These are phyloP conservation scores for Sclerotinia borealis DNA, from an alignment of 2,329 filamentous ascomycete genomes.

Conservation along the genomic window DNA sequence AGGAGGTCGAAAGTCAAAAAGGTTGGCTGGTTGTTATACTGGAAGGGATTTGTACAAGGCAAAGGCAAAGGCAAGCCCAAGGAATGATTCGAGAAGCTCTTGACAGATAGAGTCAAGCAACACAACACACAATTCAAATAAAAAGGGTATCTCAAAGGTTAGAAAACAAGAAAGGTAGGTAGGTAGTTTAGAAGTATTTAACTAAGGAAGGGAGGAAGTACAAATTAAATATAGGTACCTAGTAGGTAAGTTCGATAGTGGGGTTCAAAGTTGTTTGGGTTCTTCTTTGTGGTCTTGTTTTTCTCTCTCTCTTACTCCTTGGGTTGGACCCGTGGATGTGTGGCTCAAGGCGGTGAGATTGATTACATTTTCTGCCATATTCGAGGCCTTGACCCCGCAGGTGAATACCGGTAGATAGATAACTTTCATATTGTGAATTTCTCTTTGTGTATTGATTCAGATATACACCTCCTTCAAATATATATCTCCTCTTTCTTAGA, in stretches of 20 bases:
- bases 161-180: neutral
- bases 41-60: too few relatives aligned
- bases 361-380: neutral
- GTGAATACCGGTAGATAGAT: too few relatives aligned
- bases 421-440: too few relatives aligned
- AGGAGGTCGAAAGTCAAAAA: too few relatives aligned
- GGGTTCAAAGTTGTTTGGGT: neutral
- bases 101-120: neutral
- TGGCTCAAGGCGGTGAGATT: neutral
- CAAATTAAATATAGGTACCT: too few relatives aligned
- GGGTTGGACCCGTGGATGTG: neutral
- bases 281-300: neutral
- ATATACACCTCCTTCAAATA: too few relatives aligned
- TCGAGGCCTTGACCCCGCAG: neutral
- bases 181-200: neutral
- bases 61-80: too few relatives aligned
- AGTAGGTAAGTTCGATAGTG: neutral
- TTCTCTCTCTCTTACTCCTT: neutral
- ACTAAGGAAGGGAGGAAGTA: neutral
- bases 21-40: too few relatives aligned
- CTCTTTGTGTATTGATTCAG: too few relatives aligned
- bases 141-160: conserved; percentile 3
- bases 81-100: neutral
- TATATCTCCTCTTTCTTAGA: too few relatives aligned
- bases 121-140: neutral